Base-by-base conservation (phyloP, 257 asterid genomes). In the Striga asiatica region DNA sequence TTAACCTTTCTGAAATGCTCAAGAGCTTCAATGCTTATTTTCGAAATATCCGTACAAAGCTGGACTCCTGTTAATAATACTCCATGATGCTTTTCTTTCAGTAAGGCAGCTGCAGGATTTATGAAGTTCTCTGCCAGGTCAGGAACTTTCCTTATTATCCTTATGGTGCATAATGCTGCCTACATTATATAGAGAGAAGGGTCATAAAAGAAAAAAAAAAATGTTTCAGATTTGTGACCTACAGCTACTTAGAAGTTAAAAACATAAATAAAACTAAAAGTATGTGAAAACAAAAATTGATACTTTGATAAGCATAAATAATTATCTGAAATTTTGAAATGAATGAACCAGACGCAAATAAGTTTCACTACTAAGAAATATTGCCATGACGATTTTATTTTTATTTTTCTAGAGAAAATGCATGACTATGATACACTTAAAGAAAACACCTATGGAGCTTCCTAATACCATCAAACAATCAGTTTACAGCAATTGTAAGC, bases 51-150 rank as follows among this genome's bases (percentile, higher is more conserved):
- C 43, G 70, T 64, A 74, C 97, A 77, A 54, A 92, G 97, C 74
- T 83, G 99, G 58, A 92, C 75, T 64, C 99, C 95, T 25, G 97
- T 92, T 70, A 88, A 52, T 57, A 92, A 74, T 50, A 88, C 99
- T 42, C 97, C 99, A 64, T 92, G 99, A 70, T 92, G 99, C 76
- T 92, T 92, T 71, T 92, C 99, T 75, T 83, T 92, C 65, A 92
- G 71, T 65, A 92, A 74, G 37, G 88, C 67, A 59, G 91, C 93
- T 18, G 97, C 84, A 35, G 95, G 54, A 56, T 79, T 81, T 59
- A 85, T 78, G 64, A 88, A 92, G 74, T 79, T 88, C 66, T 92
- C 99, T 58, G 87, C 97, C 70, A 88, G 79, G 76, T 92, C 99
- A 0, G 99, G 99, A 48, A 84, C 99, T 85, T 92, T 92, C 82